phyloP scores from a whole-genome alignment of 2,329 filamentous ascomycete species.

The Boeremia exigua region DNA sequence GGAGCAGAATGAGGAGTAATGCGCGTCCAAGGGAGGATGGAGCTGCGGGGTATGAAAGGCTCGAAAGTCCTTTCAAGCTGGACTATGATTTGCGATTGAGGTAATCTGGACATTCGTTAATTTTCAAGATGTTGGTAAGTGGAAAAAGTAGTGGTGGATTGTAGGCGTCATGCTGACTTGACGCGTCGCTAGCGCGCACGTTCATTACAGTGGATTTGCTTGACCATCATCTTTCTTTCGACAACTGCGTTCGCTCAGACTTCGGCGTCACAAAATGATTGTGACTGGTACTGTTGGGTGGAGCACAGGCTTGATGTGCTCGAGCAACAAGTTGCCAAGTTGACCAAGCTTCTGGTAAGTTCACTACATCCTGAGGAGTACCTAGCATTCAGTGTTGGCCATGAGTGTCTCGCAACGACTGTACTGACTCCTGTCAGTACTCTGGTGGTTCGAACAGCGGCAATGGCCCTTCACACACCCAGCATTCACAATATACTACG shows the following conservation, averaged over 20 bases:
- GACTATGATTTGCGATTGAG: conserved; percentile 4
- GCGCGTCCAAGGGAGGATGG: conserved; percentile 19
- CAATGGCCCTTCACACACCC: background rate
- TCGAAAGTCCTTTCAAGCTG: background rate
- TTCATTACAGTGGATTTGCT: conserved; percentile 17
- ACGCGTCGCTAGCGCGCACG: conserved; percentile 9
- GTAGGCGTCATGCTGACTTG: conserved; percentile 7
- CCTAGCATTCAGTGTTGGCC: background rate
- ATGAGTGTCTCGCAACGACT: too few relatives aligned
- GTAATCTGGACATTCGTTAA: conserved; percentile 6
- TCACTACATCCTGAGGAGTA: background rate
- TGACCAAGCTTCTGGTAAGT: conserved; percentile 12
- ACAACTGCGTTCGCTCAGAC: conserved; percentile 7
- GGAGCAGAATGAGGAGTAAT: conserved; percentile 6
- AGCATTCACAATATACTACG: background rate
- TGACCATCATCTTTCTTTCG: conserved; percentile 13
- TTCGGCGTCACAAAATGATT: conserved; percentile 4
- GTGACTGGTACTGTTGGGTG: conserved; percentile 14
- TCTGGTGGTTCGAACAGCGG: background rate
- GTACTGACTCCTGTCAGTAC: background rate
- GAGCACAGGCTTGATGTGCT: conserved; percentile 7
- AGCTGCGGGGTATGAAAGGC: conserved; percentile 12
- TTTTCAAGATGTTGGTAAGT: conserved; percentile 21
- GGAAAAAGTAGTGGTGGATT: background rate
- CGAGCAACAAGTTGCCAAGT: conserved; percentile 1